phyloP scores from a whole-genome alignment of 2,329 filamentous ascomycete genomes.

The Colletotrichum nymphaeae region DNA sequence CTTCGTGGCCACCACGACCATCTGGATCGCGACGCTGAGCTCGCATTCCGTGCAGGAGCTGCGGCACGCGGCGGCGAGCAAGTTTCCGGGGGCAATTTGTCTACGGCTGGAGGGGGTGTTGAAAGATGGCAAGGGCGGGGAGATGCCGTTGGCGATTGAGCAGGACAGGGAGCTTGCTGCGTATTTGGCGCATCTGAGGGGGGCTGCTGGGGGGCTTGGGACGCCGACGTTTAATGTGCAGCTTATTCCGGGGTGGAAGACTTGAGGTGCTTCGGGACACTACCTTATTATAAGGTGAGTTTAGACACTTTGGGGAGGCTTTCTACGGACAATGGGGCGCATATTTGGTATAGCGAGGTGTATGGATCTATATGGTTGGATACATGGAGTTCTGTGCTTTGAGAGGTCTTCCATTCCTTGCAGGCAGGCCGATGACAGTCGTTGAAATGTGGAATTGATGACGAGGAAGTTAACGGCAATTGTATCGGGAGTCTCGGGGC shows the following conservation, averaged over 20 bases:
- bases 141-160: conserved; percentile 73
- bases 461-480: background rate
- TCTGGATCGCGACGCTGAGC: conserved; percentile 76
- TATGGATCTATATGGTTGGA: too few relatives aligned
- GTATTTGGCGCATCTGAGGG: conserved; percentile 74
- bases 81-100: conserved; percentile 70
- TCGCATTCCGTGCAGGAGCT: conserved; percentile 71
- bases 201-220: conserved; percentile 25
- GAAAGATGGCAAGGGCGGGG: conserved; percentile 67
- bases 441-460: background rate
- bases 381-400: too few relatives aligned
- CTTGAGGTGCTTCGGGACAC: background rate
- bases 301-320: too few relatives aligned
- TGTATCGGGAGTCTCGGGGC: background rate
- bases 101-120: conserved; percentile 75
- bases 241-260: conserved; percentile 41
- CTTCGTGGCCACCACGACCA: conserved; percentile 58
- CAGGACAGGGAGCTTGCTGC: conserved; percentile 78
- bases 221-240: conserved; percentile 58
- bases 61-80: conserved; percentile 68
- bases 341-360: too few relatives aligned
- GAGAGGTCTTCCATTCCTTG: too few relatives aligned
- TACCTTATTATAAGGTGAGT: too few relatives aligned
- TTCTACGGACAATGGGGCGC: too few relatives aligned
- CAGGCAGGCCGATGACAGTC: too few relatives aligned